A percentile compares a stretch with the other conserved stretches of the same genome.
Evolutionary conservation across 1,284 basidiomycete genomes (phyloP).

Genomic region (Tilletia horrida): DNA sequence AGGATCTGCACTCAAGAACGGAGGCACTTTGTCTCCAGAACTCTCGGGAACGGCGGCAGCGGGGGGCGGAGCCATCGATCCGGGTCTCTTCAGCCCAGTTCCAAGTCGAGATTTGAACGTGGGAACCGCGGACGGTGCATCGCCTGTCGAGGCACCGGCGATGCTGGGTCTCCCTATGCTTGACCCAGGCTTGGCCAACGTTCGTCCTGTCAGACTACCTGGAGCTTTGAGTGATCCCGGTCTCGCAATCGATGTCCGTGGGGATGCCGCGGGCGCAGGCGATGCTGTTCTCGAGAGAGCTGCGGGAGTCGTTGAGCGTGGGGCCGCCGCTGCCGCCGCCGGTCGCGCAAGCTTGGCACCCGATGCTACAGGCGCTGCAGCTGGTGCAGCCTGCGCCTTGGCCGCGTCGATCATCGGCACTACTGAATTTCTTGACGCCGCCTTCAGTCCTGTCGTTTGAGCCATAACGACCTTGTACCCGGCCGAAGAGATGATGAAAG

Average conservation of each 20-base stretch:
- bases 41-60: background rate
- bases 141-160: background rate
- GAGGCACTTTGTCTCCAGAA: slow-evolving; percentile 36
- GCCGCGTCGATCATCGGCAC: slow-evolving; percentile 77
- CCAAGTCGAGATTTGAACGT: slow-evolving; percentile 24
- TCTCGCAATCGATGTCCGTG: slow-evolving; percentile 29
- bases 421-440: slow-evolving; percentile 81
- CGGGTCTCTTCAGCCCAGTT: background rate
- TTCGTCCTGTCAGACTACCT: background rate
- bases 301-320: slow-evolving; percentile 9
- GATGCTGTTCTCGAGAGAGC: slow-evolving; percentile 11
- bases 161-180: background rate
- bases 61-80: background rate
- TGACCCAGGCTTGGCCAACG: background rate
- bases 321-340: slow-evolving; percentile 13
- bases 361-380: slow-evolving; percentile 37
- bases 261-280: slow-evolving; percentile 24
- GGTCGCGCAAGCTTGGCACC: background rate
- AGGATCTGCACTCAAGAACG: slow-evolving; percentile 69
- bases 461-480: slow-evolving; percentile 85
- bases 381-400: slow-evolving; percentile 42
- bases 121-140: slow-evolving; percentile 2
- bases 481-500: slow-evolving; percentile 70
- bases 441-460: slow-evolving; percentile 80
- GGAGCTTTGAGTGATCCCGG: slow-evolving; percentile 37